These are phyloP conservation scores for Aristolochia californica DNA, from an alignment of 164 flowering plant genomes.

Conservation along the genomic window DNA sequence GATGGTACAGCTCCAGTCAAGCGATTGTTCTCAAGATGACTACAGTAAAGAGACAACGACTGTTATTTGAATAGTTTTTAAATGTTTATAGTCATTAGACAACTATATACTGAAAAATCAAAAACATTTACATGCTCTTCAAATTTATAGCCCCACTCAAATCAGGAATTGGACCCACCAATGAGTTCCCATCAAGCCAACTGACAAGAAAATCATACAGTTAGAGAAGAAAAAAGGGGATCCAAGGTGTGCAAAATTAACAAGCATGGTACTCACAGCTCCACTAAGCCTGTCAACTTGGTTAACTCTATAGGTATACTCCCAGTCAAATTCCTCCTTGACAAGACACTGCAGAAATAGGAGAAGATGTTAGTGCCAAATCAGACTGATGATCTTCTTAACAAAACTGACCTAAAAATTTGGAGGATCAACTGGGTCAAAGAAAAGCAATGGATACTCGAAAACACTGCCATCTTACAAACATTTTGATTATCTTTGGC, in stretches of 20 bases:
- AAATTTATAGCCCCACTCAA: conserved; percentile 58
- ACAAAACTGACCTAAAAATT: background rate
- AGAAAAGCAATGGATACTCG: background rate
- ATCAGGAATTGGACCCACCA: conserved; percentile 85
- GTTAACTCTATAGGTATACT: conserved; percentile 59
- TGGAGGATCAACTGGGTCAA: background rate
- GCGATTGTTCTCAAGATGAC: conserved; percentile 91
- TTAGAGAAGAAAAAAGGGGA: background rate
- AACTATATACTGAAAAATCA: background rate
- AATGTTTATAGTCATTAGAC: background rate
- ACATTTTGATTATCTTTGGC: conserved; percentile 68
- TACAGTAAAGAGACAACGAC: conserved; percentile 20
- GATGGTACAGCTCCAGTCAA: conserved; percentile 81
- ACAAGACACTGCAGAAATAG: conserved; percentile 48
- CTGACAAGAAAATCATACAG: conserved; percentile 29
- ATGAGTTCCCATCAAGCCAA: conserved; percentile 82
- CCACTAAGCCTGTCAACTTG: conserved; percentile 58
- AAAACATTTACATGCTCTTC: conserved; percentile 48
- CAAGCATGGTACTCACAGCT: conserved; percentile 49
- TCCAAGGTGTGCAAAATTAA: background rate
- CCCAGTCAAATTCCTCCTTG: conserved; percentile 75
- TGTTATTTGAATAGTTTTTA: background rate
- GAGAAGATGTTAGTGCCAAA: background rate
- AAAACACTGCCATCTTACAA: conserved; percentile 7
- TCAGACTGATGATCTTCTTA: too few species aligned